Conservation (phyloP, 1,284 basidiomycete species). For the Hypsizygus ulmarius region DNA sequence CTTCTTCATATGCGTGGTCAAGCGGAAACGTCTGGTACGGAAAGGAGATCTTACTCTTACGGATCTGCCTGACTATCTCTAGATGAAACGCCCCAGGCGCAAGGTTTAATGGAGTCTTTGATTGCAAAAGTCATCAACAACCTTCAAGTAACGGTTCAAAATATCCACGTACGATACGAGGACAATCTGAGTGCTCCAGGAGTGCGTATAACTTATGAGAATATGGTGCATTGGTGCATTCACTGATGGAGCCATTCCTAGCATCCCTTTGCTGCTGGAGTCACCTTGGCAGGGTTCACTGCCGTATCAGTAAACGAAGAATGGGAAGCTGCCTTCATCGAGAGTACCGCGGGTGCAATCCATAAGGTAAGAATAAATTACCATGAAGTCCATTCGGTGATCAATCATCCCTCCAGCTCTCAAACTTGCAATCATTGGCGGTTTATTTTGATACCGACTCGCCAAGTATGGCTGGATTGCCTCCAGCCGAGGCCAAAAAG, state of each 20-base stretch:
- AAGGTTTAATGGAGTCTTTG: slow-evolving; percentile 83
- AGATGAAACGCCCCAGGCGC: slow-evolving; percentile 73
- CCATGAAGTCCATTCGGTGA: slow-evolving; percentile 3
- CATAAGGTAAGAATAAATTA: slow-evolving; percentile 69
- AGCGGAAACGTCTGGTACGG: slow-evolving; percentile 50
- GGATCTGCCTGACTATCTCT: slow-evolving; percentile 7
- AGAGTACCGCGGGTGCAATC: slow-evolving; percentile 84
- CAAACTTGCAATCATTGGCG: slow-evolving; percentile 84
- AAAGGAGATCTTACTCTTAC: neutral
- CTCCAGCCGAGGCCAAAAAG: slow-evolving; percentile 67
- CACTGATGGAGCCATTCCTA: slow-evolving; percentile 29
- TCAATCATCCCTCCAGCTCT: slow-evolving; percentile 53
- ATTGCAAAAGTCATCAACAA: slow-evolving; percentile 95
- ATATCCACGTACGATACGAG: slow-evolving; percentile 96
- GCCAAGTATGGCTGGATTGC: slow-evolving; percentile 73
- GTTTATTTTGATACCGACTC: slow-evolving; percentile 97
- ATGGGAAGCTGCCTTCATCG: slow-evolving; percentile 96
- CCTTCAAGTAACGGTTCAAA: slow-evolving; percentile 92
- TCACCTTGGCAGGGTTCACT: slow-evolving; percentile 91
- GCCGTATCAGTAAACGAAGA: slow-evolving; percentile 90
- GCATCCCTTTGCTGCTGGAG: slow-evolving; percentile 94
- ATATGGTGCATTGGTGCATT: neutral
- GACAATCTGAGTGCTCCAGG: slow-evolving; percentile 93
- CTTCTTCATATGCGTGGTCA: slow-evolving; percentile 75
- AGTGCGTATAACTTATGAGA: slow-evolving; percentile 41